phyloP scores from a whole-genome alignment of 1,139 yeast species.

The Hemisphaericaspora lyxosophila region DNA sequence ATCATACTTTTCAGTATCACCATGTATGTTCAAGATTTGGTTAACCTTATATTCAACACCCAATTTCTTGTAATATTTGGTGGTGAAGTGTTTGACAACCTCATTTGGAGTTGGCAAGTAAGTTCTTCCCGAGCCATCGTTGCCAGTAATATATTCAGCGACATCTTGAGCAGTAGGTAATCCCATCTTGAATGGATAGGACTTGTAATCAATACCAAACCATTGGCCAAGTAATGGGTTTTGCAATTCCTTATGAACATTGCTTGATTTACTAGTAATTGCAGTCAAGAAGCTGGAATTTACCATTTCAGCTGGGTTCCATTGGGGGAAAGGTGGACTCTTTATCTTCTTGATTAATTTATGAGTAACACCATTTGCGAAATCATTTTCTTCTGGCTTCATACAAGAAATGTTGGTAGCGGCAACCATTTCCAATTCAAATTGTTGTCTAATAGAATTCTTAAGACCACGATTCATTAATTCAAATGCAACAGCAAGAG shows the following conservation, averaged over 20 bases:
- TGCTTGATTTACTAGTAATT: constrained; percentile 23
- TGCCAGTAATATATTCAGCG: constrained; percentile 61
- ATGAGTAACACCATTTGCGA: constrained; percentile 74
- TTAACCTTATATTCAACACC: constrained; percentile 64
- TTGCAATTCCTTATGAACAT: constrained; percentile 30
- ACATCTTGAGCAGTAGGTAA: constrained; percentile 69
- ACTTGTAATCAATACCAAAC: constrained; percentile 52
- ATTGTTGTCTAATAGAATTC: constrained; percentile 62
- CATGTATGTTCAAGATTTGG: constrained; percentile 58
- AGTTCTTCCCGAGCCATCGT: constrained; percentile 60
- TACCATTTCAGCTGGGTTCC: constrained; percentile 37
- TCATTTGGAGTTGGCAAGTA: constrained; percentile 69
- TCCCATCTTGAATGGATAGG: constrained; percentile 78
- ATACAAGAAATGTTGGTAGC: constrained; percentile 73
- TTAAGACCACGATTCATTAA: constrained; percentile 63
- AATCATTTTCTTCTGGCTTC: constrained; percentile 57
- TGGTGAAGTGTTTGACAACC: constrained; percentile 59
- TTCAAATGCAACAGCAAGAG: constrained; percentile 72
- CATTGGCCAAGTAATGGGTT: constrained; percentile 44
- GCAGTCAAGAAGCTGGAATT: constrained; percentile 22
- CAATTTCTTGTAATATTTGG: constrained; percentile 49
- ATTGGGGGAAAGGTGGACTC: constrained; percentile 48
- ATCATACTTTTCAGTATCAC: constrained; percentile 57
- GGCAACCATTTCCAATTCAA: constrained; percentile 70
- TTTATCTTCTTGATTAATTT: constrained; percentile 67